phyloP scores from a whole-genome alignment of 2,329 filamentous ascomycete species.

The Penicillium decumbens region DNA sequence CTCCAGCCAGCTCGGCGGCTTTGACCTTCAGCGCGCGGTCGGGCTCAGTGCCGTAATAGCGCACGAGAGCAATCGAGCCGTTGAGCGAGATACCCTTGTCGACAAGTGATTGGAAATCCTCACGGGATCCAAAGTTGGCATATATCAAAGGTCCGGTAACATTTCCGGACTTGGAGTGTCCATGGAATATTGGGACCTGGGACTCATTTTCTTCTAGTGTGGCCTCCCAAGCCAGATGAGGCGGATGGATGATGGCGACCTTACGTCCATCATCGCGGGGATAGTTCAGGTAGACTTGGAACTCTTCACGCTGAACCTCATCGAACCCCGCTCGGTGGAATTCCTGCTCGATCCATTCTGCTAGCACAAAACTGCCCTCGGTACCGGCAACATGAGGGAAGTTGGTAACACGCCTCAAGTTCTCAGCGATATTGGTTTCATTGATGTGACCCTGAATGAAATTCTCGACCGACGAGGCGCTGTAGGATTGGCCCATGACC shows the following conservation, averaged over 20 bases:
- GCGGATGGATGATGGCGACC: conserved; percentile 71
- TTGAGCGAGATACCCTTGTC: conserved; percentile 68
- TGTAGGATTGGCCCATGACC: conserved; percentile 66
- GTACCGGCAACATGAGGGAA: conserved; percentile 94
- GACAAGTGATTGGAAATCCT: conserved; percentile 71
- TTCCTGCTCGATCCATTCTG: conserved; percentile 74
- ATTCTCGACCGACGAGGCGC: conserved; percentile 73
- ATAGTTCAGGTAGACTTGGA: conserved; percentile 89
- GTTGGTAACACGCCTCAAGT: conserved; percentile 69
- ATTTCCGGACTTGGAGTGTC: conserved; percentile 79
- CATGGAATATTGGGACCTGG: conserved; percentile 79
- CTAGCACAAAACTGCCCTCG: conserved; percentile 81
- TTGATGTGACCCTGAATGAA: conserved; percentile 72
- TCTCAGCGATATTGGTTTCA: conserved; percentile 63
- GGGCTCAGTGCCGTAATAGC: conserved; percentile 68
- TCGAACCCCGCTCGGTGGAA: conserved; percentile 72
- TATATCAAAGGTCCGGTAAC: conserved; percentile 84
- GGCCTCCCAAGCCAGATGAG: conserved; percentile 70
- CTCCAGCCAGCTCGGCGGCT: conserved; percentile 80
- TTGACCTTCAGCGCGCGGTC: conserved; percentile 81
- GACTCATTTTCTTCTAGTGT: conserved; percentile 75
- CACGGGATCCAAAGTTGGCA: conserved; percentile 81
- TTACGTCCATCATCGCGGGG: conserved; percentile 70
- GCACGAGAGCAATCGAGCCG: conserved; percentile 78
- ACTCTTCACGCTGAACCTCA: conserved; percentile 69